phyloP scores from a whole-genome alignment of 164 flowering plant genomes.

The Akebia trifoliata region DNA sequence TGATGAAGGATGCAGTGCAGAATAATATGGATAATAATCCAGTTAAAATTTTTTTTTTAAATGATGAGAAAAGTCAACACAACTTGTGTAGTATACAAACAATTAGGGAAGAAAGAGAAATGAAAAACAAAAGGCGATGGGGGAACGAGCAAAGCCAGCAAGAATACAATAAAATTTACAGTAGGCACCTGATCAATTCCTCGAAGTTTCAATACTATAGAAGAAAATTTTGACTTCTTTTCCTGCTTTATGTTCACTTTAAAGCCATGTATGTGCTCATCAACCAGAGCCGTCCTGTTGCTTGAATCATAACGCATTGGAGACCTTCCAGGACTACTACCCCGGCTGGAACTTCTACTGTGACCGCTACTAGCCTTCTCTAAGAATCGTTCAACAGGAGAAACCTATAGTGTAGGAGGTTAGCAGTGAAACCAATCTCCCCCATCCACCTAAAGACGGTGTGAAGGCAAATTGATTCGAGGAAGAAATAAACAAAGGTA shows the following conservation, averaged over 20 bases:
- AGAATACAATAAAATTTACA: neutral
- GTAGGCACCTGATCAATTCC: slow-evolving; percentile 83
- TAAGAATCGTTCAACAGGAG: slow-evolving; percentile 78
- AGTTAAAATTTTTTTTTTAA: no score
- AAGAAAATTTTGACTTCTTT: slow-evolving; percentile 87
- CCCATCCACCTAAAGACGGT: neutral
- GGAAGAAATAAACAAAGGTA: neutral
- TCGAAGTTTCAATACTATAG: slow-evolving; percentile 86
- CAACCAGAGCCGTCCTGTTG: slow-evolving; percentile 41
- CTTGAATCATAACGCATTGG: slow-evolving; percentile 58
- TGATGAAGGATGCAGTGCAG: no score
- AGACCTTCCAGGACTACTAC: slow-evolving; percentile 93
- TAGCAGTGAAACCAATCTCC: slow-evolving; percentile 3
- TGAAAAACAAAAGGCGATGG: neutral
- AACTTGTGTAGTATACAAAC: neutral
- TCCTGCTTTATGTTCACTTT: slow-evolving; percentile 90
- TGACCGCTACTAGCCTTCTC: slow-evolving; percentile 75
- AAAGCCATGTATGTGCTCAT: slow-evolving; percentile 71
- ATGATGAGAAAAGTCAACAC: neutral
- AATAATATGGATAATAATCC: no score
- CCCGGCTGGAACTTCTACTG: slow-evolving; percentile 85
- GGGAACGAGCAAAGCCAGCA: neutral
- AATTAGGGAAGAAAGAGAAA: neutral
- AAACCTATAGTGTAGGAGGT: slow-evolving; percentile 43
- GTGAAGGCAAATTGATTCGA: neutral